Percentiles rank a stretch among this genome's conserved stretches.
These are phyloP conservation scores for Arctostaphylos glauca DNA, from an alignment of 148 eudicot genomes.

Conservation along the genomic window DNA sequence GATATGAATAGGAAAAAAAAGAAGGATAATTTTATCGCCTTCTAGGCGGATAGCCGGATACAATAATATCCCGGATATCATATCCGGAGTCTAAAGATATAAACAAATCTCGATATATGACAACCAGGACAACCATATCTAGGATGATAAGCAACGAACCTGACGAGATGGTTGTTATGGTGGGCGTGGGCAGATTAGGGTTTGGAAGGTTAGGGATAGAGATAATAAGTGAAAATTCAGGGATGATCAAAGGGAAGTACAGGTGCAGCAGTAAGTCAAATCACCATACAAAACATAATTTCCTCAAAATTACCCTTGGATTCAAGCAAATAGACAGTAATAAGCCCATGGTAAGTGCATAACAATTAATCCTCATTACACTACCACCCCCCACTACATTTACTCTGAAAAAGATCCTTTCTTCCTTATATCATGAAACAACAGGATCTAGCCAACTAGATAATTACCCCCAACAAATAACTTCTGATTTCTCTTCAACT, in stretches of 20 bases:
- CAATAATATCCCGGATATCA: too few species aligned
- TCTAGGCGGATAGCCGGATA: too few species aligned
- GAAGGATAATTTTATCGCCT: too few species aligned
- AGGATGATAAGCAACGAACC: too few species aligned
- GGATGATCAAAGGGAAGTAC: neutral
- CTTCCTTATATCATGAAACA: neutral
- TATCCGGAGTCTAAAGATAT: too few species aligned
- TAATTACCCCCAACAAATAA: neutral
- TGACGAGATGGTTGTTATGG: too few species aligned
- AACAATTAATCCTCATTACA: neutral
- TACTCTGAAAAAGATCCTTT: neutral
- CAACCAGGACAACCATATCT: too few species aligned
- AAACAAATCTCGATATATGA: too few species aligned
- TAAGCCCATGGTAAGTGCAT: neutral
- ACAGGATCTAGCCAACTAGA: neutral
- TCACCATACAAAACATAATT: neutral
- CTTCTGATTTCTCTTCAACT: neutral
- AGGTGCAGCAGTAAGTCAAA: neutral
- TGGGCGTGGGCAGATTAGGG: neutral
- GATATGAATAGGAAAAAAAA: too few species aligned
- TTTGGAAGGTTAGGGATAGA: neutral
- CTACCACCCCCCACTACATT: neutral
- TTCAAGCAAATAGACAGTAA: neutral
- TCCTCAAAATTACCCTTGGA: too few species aligned
- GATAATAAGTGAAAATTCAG: neutral